Evolutionary conservation across 148 eudicot species (phyloP).

Genomic region (Silene conica): DNA sequence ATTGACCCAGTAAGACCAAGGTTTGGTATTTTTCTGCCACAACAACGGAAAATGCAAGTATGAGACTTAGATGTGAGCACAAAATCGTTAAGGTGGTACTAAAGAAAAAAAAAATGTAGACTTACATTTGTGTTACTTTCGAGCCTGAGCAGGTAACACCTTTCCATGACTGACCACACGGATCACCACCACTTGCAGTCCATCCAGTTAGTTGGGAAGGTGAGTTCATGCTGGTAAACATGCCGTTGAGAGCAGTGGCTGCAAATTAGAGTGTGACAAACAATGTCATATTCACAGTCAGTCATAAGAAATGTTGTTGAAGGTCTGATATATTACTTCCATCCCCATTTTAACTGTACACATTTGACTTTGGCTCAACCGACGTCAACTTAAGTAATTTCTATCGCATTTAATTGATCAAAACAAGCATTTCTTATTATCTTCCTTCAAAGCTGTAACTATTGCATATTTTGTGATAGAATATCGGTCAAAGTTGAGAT

Average conservation of each 20-base stretch:
- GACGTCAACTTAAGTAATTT: too few relatives aligned
- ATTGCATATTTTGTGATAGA: too few relatives aligned
- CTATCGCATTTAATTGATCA: too few relatives aligned
- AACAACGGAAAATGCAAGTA: constrained; percentile 19
- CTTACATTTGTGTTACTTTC: constrained; percentile 69
- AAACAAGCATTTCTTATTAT: too few relatives aligned
- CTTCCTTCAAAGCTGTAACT: too few relatives aligned
- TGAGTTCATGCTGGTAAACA: constrained; percentile 72
- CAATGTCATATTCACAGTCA: constrained; percentile 1
- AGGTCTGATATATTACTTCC: too few relatives aligned
- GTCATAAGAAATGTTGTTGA: too few relatives aligned
- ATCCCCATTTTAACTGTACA: too few relatives aligned
- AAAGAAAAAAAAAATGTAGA: background rate
- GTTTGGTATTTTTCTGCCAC: constrained; percentile 55
- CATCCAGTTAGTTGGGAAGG: constrained; percentile 70
- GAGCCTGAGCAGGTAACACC: constrained; percentile 84
- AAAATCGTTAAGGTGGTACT: background rate
- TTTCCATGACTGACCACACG: constrained; percentile 85
- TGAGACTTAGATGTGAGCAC: constrained; percentile 17
- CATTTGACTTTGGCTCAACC: too few relatives aligned
- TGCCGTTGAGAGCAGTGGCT: constrained; percentile 55
- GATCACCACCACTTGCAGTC: constrained; percentile 74
- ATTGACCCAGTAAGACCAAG: constrained; percentile 63
- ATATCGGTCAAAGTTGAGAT: background rate
- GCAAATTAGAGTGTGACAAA: constrained; percentile 22